Base-by-base conservation (phyloP, 2,329 filamentous ascomycete species). In the Fusarium solani-melongenae region DNA sequence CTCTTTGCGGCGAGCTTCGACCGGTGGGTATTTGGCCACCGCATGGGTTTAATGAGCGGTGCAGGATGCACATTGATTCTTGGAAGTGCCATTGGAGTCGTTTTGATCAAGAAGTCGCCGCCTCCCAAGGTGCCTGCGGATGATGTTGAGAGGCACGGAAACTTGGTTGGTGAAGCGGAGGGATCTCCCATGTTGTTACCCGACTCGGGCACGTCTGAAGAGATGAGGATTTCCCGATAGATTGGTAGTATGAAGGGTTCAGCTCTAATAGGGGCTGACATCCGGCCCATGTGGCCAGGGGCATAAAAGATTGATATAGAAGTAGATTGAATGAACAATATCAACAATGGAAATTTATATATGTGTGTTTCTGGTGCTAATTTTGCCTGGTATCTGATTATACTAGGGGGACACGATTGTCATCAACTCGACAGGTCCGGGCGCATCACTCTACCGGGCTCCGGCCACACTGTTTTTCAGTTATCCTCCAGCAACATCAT, bases 1-100 rank as follows among this genome's bases (percentile, higher is more conserved):
- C 78, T 90, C 39, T 90, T 89, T 73, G 88, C 88, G 1, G 86
- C 85, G 2, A 83, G 80, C 46, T 87, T 89, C 72, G 88, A 90
- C 75, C 79, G 83, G 41, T 87, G 84, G 78, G 80, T 90, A 4
- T 89, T 89, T 76, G 87, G 86, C 2, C 84, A 88, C 57, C 78
- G 78, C 22, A 89, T 89, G 86, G 83, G 84, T 15, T 76, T 84
- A 66, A 79, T 84, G 75, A 90, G 87, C 65, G 79, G 88, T 8
- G 78, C 83, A 4, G 88, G 88, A 5, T 88, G 87, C 63, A 84
- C 83, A 6, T 77, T 90, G 46, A 88, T 90, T 46, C 79, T 90
- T 9, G 86, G 87, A 2, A 87, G 87, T 61, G 88, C 88, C 3
- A 77, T 90, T 10, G 87, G 86, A 74, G 87, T 86, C 1, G 83